Evolutionary conservation across 352 stramenopile genomes (phyloP), one percentile per base, ranked within the genome.

Genomic region (Pythium chondricola): DNA sequence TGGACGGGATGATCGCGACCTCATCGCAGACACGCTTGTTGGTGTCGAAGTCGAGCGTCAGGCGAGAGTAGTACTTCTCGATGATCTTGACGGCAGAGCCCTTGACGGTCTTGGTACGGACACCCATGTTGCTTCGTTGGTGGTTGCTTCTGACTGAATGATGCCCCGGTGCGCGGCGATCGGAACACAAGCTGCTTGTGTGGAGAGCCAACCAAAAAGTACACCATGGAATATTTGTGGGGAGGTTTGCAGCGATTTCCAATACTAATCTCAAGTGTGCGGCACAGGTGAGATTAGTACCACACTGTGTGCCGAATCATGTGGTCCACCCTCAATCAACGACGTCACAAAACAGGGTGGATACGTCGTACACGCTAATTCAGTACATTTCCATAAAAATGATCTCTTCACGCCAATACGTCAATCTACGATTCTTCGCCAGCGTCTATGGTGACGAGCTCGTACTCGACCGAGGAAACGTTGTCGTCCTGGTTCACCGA

Each of bases 101-200:
- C 90, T 99, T 99, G 44, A 99, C 96, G 65, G 97, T 99, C 88
- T 99, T 99, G 57, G 97, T 99, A 84, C 97, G 95, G 63, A 99
- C 97, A 96, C 97, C 96, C 96, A 98, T 94, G 61, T 76, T 69
- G 44, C 44, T 71, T 43, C 52, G 67, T 56, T 59, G 78, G 56
- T 74, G 65, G 70, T 53, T 37, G 18, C 35, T 52, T 46, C 32
- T 61, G 40, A 36, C 41, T 56, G 54, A 62, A 62, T 62, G 54
- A 21, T 2, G 17, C 13, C 17, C 6, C 9, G 21, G 9, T 33
- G n/a, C n/a, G n/a, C n/a, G n/a, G n/a, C n/a, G n/a, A n/a, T n/a
- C n/a, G n/a, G n/a, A n/a, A n/a, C n/a, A n/a, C n/a, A n/a, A n/a
- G n/a, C n/a, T n/a, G n/a, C n/a, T n/a, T n/a, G n/a, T n/a, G n/a